These are phyloP conservation scores for Berberis thunbergii DNA, from an alignment of 164 flowering plant genomes.

Conservation along the genomic window DNA sequence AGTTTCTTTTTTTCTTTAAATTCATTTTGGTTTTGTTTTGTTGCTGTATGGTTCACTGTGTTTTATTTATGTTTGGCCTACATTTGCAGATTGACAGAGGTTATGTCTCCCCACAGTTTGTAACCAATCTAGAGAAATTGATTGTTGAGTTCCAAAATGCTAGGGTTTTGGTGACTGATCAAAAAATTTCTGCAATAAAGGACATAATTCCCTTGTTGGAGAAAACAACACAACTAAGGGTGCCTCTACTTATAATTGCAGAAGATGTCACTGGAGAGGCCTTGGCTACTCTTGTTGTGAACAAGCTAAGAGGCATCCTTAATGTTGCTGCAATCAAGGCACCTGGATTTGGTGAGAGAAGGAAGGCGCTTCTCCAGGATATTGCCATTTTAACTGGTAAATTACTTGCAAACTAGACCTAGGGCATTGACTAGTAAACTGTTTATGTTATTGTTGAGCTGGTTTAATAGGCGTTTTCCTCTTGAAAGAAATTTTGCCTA, in stretches of 20 bases:
- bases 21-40: not conserved
- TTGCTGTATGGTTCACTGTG: not conserved
- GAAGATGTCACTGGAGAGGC: constrained; percentile 85
- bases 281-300: constrained; percentile 32
- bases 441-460: not conserved
- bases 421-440: not conserved
- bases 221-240: constrained; percentile 27
- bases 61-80: not conserved
- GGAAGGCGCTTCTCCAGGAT: constrained; percentile 90
- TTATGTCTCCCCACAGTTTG: constrained; percentile 94
- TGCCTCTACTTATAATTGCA: constrained; percentile 70
- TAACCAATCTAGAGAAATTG: constrained; percentile 80
- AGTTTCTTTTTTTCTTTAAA: not conserved
- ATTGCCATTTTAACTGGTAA: constrained; percentile 53
- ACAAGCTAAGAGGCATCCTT: constrained; percentile 27
- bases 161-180: constrained; percentile 82
- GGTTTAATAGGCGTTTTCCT: not conserved
- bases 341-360: constrained; percentile 90
- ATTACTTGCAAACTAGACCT: not conserved
- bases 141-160: constrained; percentile 90
- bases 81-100: constrained; percentile 84
- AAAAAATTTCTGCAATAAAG: constrained; percentile 76
- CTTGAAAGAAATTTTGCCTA: too few species aligned
- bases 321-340: constrained; percentile 41
- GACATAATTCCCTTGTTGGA: constrained; percentile 49